Base-by-base conservation (phyloP, 2,329 filamentous ascomycete genomes). In the Aspergillus tamarii region DNA sequence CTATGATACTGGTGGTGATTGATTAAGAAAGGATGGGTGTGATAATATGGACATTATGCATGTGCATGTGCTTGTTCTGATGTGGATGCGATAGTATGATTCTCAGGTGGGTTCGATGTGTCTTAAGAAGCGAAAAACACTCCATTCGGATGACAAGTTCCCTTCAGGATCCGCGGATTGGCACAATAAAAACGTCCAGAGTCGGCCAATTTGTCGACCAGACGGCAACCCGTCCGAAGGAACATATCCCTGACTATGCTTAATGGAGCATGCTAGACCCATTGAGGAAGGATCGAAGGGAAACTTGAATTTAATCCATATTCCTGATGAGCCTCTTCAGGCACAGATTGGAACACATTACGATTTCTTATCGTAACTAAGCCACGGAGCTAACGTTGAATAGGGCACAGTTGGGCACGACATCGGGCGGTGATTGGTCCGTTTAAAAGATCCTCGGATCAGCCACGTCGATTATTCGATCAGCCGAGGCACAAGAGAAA, bases 401-500 rank as follows among this genome's bases (percentile, higher is more conserved):
- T 52, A 52, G 48, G 48, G 48, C 48, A 52, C 26, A 26, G 14
- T 28, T 26, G 11, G 11, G 12, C 11, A 28, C 23, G 26, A 32
- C 7, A 1, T 3, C 7, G 3, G 9, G 23, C 26, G 23, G 23
- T 52, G 48, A 52, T 52, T 52, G 48, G 48, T 19, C 23, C 46
- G 46, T 30, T 30, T 12, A 34, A n/a, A 6, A 32, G 28, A 34
- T 52, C 48, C 48, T 52, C 48, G 48, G 48, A 52, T 32, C 48
- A 52, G 19, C 19, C 8, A 34, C 9, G 11, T 4, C 23, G 57
- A 59, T 59, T 59, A 59, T 59, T 16, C 28, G 57, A 59, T 53
- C 57, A 59, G 46, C 57, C 57, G 57, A 59, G 57, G 57, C 26
- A 52, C 45, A 26, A 16, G 28, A 34, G 11, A 6, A 9, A 8